Conservation (phyloP, 139 green algal species). For the Haematococcus lacustris region DNA sequence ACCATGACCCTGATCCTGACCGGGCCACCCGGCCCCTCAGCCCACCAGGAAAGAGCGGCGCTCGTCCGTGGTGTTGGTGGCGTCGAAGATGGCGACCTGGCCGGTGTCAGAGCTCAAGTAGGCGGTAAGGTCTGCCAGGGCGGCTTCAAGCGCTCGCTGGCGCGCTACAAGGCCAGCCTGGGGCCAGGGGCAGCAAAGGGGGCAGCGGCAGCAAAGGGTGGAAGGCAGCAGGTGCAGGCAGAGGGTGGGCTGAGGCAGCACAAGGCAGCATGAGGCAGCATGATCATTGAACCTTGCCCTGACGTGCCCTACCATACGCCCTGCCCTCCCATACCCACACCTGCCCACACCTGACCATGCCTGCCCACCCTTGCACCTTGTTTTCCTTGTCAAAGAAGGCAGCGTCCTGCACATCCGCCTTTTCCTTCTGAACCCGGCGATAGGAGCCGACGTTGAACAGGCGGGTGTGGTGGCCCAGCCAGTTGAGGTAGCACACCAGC, state of each 20-base stretch:
- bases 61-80: conserved; percentile 87
- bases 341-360: background rate
- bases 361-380: conserved; percentile 22
- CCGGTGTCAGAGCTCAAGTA: conserved; percentile 58
- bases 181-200: background rate
- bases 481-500: conserved; percentile 56
- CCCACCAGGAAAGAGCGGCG: conserved; percentile 60
- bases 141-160: conserved; percentile 62
- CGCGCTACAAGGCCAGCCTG: conserved; percentile 65
- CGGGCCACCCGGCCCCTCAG: background rate
- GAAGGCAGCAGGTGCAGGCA: too few relatives aligned
- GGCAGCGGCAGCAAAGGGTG: background rate
- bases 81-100: conserved; percentile 93
- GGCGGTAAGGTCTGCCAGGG: conserved; percentile 79
- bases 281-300: background rate
- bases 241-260: too few relatives aligned
- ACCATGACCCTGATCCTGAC: background rate
- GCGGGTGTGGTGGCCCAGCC: conserved; percentile 82
- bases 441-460: conserved; percentile 97
- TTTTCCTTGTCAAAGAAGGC: conserved; percentile 84
- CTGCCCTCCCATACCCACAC: background rate
- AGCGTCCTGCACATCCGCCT: conserved; percentile 56
- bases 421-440: conserved; percentile 49
- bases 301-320: background rate
- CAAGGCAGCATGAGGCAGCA: background rate